Conservation (phyloP, 2,329 filamentous ascomycete genomes). For the Monilinia polystroma region DNA sequence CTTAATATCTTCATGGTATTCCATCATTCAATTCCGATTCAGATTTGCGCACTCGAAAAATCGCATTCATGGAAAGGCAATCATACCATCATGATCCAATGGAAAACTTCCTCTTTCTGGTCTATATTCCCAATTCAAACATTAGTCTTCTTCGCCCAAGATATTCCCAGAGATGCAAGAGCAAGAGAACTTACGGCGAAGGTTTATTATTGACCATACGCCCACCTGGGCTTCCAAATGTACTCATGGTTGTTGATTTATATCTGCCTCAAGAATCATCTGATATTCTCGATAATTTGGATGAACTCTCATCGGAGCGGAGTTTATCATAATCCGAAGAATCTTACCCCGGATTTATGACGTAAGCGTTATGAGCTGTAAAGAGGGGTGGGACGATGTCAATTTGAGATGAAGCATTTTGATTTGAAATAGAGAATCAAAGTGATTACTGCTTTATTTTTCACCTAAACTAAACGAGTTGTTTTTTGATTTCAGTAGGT, state of each 20-base stretch:
- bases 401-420: neutral
- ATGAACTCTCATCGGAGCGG: slow-evolving; percentile 2
- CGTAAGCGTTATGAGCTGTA: neutral
- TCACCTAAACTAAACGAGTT: too few relatives aligned
- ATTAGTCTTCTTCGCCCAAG: slow-evolving; percentile 6
- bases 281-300: slow-evolving; percentile 16
- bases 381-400: neutral
- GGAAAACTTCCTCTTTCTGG: slow-evolving; percentile 93
- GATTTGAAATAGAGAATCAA: neutral
- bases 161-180: slow-evolving; percentile 1
- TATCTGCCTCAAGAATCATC: slow-evolving; percentile 3
- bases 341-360: slow-evolving; percentile 14
- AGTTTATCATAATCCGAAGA: slow-evolving; percentile 14
- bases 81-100: slow-evolving; percentile 82
- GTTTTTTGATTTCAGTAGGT: too few relatives aligned
- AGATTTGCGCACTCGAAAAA: neutral
- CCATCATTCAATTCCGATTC: neutral
- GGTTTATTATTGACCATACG: slow-evolving; percentile 64
- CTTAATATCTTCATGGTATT: neutral
- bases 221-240: slow-evolving; percentile 70
- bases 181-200: slow-evolving; percentile 56
- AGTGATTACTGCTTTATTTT: neutral
- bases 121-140: slow-evolving; percentile 46
- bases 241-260: slow-evolving; percentile 49
- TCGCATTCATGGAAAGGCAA: neutral